A percentile compares a stretch with the other conserved stretches of the same genome.
These are phyloP conservation scores for Hypoxylon sp. DNA, from an alignment of 2,329 filamentous ascomycete species.

Conservation along the genomic window DNA sequence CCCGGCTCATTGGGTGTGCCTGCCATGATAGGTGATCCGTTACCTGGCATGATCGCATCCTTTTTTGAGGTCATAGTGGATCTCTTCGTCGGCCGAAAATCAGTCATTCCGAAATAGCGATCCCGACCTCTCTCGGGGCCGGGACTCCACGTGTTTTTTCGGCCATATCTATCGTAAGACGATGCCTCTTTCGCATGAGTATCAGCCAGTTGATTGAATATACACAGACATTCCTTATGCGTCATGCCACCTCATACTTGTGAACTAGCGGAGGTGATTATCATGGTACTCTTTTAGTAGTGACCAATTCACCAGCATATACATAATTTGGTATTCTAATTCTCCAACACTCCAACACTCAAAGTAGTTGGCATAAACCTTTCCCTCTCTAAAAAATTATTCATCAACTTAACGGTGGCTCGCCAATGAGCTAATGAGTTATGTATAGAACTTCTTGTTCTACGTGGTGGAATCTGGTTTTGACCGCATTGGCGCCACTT, in stretches of 20 bases:
- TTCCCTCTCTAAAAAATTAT: too few relatives aligned
- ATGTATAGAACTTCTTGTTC: too few relatives aligned
- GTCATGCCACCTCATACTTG: neutral
- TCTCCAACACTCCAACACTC: too few relatives aligned
- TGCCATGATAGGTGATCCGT: neutral
- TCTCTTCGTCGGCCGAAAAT: constrained; percentile 18
- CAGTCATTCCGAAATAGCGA: constrained; percentile 27
- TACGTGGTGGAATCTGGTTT: too few relatives aligned
- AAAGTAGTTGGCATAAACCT: too few relatives aligned
- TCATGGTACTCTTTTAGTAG: too few relatives aligned
- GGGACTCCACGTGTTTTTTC: constrained; percentile 1
- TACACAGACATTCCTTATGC: neutral
- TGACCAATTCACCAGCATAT: too few relatives aligned
- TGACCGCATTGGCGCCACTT: too few relatives aligned
- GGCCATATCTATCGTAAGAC: constrained; percentile 2
- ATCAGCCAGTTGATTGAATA: neutral
- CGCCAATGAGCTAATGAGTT: too few relatives aligned
- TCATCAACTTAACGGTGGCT: too few relatives aligned
- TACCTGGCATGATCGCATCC: neutral
- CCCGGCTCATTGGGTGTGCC: neutral
- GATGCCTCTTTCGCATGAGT: neutral
- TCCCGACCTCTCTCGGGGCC: constrained; percentile 30
- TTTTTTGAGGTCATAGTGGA: constrained; percentile 11
- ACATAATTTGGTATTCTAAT: too few relatives aligned
- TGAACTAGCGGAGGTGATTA: too few relatives aligned